These are phyloP conservation scores for Cercospora sp. DNA, from an alignment of 2,329 filamentous ascomycete genomes.

Conservation along the genomic window DNA sequence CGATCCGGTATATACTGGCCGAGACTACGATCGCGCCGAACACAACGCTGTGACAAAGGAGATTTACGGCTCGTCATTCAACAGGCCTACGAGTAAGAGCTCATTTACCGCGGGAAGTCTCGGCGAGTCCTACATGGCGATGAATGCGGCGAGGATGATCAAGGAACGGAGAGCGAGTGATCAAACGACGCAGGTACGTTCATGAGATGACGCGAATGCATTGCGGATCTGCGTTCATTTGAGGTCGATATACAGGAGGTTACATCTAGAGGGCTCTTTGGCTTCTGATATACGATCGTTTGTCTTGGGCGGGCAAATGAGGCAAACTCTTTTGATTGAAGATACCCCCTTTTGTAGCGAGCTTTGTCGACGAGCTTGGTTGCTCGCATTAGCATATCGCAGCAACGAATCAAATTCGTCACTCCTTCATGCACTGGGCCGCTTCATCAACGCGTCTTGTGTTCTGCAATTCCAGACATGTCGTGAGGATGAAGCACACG, in stretches of 20 bases:
- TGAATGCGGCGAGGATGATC: conserved; percentile 38
- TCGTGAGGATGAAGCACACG: not conserved
- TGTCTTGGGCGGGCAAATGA: not conserved
- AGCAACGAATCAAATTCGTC: not conserved
- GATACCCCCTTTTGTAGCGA: not conserved
- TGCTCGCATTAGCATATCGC: not conserved
- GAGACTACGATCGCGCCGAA: conserved; percentile 29
- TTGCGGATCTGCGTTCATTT: not conserved
- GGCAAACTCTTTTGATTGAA: not conserved
- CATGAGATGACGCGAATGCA: not conserved
- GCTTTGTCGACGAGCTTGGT: not conserved
- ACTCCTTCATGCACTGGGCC: not conserved
- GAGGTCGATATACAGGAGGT: not conserved
- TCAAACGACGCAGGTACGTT: conserved; percentile 8
- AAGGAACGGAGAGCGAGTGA: conserved; percentile 22
- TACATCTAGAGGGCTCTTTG: not conserved
- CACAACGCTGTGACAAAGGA: conserved; percentile 31
- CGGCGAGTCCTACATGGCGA: conserved; percentile 41
- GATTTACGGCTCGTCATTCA: conserved; percentile 30
- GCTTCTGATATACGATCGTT: not conserved
- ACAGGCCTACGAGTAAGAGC: conserved; percentile 26
- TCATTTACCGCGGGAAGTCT: conserved; percentile 36
- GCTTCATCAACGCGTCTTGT: too few relatives aligned
- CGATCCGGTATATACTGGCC: conserved; percentile 36
- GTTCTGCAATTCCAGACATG: too few relatives aligned